phyloP scores from a whole-genome alignment of 2,329 filamentous ascomycete genomes.

The Penicillium sp. region DNA sequence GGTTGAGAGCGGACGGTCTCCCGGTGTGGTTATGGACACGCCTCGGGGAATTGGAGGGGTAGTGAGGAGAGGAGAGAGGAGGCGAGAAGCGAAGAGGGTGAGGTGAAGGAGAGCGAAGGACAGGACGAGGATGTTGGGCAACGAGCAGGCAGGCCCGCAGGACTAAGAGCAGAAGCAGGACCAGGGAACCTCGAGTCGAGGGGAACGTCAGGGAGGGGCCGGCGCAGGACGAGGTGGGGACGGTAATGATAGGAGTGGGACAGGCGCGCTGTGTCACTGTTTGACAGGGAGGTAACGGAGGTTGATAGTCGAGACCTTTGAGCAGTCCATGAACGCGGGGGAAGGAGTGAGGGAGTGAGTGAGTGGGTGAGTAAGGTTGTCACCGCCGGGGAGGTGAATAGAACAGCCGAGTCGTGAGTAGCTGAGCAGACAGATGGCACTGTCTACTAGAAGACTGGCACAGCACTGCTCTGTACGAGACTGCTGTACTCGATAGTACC shows the following conservation, averaged over 20 bases:
- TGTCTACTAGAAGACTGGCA: too few relatives aligned
- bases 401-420: neutral
- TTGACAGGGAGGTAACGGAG: slow-evolving; percentile 17
- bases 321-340: slow-evolving; percentile 10
- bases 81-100: slow-evolving; percentile 1
- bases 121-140: neutral
- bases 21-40: neutral
- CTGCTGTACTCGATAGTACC: too few relatives aligned
- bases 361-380: neutral
- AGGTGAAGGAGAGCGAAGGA: slow-evolving; percentile 4
- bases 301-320: slow-evolving; percentile 6
- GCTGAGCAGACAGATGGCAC: neutral
- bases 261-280: slow-evolving; percentile 20
- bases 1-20: slow-evolving; percentile 7
- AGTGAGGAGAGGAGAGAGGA: neutral
- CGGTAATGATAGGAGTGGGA: slow-evolving; percentile 22
- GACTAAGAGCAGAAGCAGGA: too few relatives aligned
- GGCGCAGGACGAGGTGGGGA: slow-evolving; percentile 23
- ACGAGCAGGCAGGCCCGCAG: neutral
- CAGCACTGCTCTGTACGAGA: too few relatives aligned
- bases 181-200: slow-evolving; percentile 18
- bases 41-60: neutral
- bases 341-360: neutral
- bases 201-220: slow-evolving; percentile 21
- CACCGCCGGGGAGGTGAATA: neutral